Percentiles rank a stretch among this genome's conserved stretches.
Conservation (phyloP, 2,329 filamentous ascomycete genomes). For the Fulvia fulva region DNA sequence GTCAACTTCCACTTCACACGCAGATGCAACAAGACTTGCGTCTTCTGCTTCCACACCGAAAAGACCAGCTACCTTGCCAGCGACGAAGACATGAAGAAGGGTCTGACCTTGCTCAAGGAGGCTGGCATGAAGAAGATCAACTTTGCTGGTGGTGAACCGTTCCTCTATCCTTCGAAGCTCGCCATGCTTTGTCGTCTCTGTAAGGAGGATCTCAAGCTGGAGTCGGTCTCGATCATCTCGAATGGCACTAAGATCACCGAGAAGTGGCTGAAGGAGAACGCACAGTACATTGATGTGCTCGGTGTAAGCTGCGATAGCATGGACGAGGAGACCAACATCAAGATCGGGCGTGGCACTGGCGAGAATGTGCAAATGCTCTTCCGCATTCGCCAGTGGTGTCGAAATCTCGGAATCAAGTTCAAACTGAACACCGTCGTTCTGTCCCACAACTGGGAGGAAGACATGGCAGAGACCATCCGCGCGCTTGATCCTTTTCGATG, state of each 20-base stretch:
- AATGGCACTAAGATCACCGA: slow-evolving; percentile 50
- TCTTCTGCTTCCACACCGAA: slow-evolving; percentile 57
- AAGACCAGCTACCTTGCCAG: slow-evolving; percentile 44
- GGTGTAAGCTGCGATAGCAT: slow-evolving; percentile 57
- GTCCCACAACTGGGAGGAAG: slow-evolving; percentile 48
- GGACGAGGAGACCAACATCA: slow-evolving; percentile 46
- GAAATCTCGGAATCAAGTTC: slow-evolving; percentile 48
- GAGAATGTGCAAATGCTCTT: slow-evolving; percentile 10
- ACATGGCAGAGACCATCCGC: slow-evolving; percentile 34
- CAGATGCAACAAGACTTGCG: slow-evolving; percentile 49
- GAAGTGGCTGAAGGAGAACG: slow-evolving; percentile 42
- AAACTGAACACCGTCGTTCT: slow-evolving; percentile 57
- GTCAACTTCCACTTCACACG: slow-evolving; percentile 49
- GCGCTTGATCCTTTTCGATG: slow-evolving; percentile 49
- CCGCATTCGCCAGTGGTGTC: slow-evolving; percentile 39
- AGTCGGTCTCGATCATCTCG: slow-evolving; percentile 52
- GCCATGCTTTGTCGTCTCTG: slow-evolving; percentile 45
- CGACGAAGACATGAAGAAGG: slow-evolving; percentile 40
- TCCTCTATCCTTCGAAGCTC: slow-evolving; percentile 47
- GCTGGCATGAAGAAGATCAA: slow-evolving; percentile 56
- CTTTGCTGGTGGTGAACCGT: slow-evolving; percentile 54
- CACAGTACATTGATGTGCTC: slow-evolving; percentile 50
- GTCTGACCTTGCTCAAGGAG: slow-evolving; percentile 44
- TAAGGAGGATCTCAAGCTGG: slow-evolving; percentile 46
- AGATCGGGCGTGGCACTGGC: slow-evolving; percentile 46